These are phyloP conservation scores for Ramaria rubella DNA, from an alignment of 768 basidiomycete genomes.

Conservation along the genomic window DNA sequence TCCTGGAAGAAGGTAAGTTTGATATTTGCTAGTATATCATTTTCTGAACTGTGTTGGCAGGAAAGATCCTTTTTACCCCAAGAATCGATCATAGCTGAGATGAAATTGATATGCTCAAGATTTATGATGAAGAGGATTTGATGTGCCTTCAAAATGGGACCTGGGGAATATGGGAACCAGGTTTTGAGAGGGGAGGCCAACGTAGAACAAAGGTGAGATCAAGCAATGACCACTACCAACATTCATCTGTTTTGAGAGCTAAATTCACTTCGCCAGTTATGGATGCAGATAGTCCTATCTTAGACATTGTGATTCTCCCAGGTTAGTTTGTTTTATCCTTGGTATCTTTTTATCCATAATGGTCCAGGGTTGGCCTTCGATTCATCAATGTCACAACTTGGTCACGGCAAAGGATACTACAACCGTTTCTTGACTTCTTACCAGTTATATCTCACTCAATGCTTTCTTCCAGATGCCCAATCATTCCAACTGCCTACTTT, in stretches of 20 bases:
- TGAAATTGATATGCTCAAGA: slow-evolving; percentile 61
- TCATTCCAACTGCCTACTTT: slow-evolving; percentile 46
- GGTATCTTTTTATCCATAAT: background rate
- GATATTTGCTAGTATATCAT: background rate
- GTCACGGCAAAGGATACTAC: slow-evolving; percentile 82
- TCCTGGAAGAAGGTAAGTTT: slow-evolving; percentile 49
- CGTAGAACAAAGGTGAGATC: slow-evolving; percentile 48
- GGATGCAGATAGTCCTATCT: slow-evolving; percentile 30
- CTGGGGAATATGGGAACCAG: slow-evolving; percentile 77
- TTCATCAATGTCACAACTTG: slow-evolving; percentile 56
- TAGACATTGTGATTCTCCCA: slow-evolving; percentile 65
- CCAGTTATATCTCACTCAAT: slow-evolving; percentile 12
- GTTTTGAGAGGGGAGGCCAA: slow-evolving; percentile 33
- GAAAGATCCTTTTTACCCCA: slow-evolving; percentile 64
- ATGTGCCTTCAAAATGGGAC: slow-evolving; percentile 47
- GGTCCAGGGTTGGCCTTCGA: slow-evolving; percentile 74
- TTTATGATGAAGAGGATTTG: slow-evolving; percentile 56
- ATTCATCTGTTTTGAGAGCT: background rate
- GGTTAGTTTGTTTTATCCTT: slow-evolving; percentile 35
- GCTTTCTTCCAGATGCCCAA: slow-evolving; percentile 9
- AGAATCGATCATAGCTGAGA: slow-evolving; percentile 42
- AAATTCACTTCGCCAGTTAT: slow-evolving; percentile 24
- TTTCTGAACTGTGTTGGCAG: slow-evolving; percentile 28
- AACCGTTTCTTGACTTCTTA: slow-evolving; percentile 65
- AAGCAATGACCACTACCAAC: background rate